phyloP scores from a whole-genome alignment of 208 protist species.

The Leishmania mexicana region DNA sequence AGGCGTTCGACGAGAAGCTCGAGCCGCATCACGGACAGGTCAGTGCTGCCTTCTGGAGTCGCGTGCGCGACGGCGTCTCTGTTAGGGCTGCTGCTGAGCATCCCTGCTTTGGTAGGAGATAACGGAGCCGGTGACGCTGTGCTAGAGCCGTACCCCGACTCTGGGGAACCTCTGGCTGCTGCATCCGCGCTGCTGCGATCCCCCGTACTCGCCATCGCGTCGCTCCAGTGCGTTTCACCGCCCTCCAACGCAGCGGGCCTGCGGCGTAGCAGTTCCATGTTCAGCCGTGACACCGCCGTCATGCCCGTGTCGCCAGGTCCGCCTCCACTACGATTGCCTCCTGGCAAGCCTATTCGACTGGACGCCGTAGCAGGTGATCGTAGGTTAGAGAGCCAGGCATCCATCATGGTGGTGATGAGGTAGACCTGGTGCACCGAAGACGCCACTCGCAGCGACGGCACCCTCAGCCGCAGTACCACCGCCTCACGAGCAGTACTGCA shows the following conservation, averaged over 20 bases:
- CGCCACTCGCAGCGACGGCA: slow-evolving; percentile 62
- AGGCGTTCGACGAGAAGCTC: slow-evolving; percentile 66
- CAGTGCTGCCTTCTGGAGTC: slow-evolving; percentile 2
- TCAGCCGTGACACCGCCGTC: not conserved
- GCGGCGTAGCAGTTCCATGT: not conserved
- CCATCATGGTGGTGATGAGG: slow-evolving; percentile 70
- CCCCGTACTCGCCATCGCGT: not conserved
- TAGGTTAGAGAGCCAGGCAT: slow-evolving; percentile 64
- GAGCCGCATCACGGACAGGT: slow-evolving; percentile 54
- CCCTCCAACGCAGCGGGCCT: not conserved
- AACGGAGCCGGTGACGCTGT: not conserved
- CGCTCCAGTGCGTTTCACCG: not conserved
- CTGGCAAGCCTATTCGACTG: not conserved
- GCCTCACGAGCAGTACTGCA: slow-evolving; percentile 44
- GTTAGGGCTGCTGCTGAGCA: not conserved
- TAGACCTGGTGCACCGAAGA: slow-evolving; percentile 79
- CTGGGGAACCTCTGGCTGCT: not conserved
- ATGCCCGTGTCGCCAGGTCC: not conserved
- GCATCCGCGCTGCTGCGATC: not conserved
- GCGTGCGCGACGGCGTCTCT: not conserved
- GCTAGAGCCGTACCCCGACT: not conserved
- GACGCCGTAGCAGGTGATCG: not conserved
- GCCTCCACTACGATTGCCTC: not conserved
- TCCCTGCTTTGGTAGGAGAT: not conserved
- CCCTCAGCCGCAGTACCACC: slow-evolving; percentile 74